Evolutionary conservation across 2,329 filamentous ascomycete species (phyloP), one percentile per base, ranked within the genome.

Genomic region (Cercospora sesami): DNA sequence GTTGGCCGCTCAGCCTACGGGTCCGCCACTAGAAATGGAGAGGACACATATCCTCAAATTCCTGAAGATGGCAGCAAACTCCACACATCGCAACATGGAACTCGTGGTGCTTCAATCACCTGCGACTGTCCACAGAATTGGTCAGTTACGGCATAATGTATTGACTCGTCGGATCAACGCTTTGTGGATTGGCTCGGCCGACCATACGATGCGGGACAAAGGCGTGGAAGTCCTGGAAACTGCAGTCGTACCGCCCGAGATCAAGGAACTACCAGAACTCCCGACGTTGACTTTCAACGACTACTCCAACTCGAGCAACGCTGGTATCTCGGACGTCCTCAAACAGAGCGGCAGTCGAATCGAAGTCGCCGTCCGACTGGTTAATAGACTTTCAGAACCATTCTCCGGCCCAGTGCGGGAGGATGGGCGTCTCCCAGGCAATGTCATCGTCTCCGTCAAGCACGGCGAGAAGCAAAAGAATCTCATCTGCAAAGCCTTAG

Each of bases 281-380:
- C 63, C 63, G 16, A 4, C 33, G 7, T n/a, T 65, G 39, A 60
- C 55, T 5, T 65, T 65, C 57, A 65, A 60, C 39, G 28, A 48
- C 21, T 60, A 65, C 39, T 28, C 33, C 23, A 6, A 18, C 16
- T 7, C 10, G 28, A n/a, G 39, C 55, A 39, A 51, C 18, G 42
- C 31, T 31, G 51, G 18, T 14, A 21, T 36, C 12, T 28, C 55
- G 10, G 10, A 30, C 5, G 12, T 36, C 30, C 36, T 65, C 28
- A 51, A 53, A 14, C 21, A 21, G 18, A 48, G 8, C 12, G 31
- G 30, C 26, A 9, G 33, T 12, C 55, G 42, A 21, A 65, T 65
- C 21, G 55, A 65, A 16, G 18, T 65, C n/a, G 63, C 63, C 8
- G 33, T 65, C 14, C 21, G 63, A 6, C 36, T 65, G 3, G 63